Conservation (phyloP, 2,329 filamentous ascomycete genomes). For the Byssochlamys sp. region DNA sequence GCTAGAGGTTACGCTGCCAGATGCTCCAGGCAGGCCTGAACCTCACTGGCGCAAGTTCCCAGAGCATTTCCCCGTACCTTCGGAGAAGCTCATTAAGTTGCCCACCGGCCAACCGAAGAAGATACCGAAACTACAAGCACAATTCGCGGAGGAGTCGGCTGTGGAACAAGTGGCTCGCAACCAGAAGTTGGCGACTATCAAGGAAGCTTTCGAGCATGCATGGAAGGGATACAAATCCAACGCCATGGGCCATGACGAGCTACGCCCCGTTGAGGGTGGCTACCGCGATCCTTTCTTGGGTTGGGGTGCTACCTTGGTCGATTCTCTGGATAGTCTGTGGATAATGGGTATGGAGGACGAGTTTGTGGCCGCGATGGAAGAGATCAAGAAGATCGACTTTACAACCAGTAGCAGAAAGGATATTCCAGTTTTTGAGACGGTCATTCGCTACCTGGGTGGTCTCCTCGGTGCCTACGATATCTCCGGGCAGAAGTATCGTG, state of each 20-base stretch:
- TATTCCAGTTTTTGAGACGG: slow-evolving; percentile 88
- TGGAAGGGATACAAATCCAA: slow-evolving; percentile 73
- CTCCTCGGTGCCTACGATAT: slow-evolving; percentile 79
- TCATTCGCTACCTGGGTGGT: slow-evolving; percentile 82
- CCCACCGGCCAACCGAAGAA: slow-evolving; percentile 60
- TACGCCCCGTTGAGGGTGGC: slow-evolving; percentile 60
- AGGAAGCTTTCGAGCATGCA: slow-evolving; percentile 62
- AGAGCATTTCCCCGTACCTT: slow-evolving; percentile 68
- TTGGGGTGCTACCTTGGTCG: slow-evolving; percentile 81
- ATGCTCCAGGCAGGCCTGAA: slow-evolving; percentile 14
- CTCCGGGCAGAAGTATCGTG: slow-evolving; percentile 57
- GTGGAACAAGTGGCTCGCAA: slow-evolving; percentile 53
- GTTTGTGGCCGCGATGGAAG: slow-evolving; percentile 66
- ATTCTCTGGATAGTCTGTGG: slow-evolving; percentile 74
- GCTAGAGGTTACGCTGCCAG: slow-evolving; percentile 20
- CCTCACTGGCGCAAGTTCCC: slow-evolving; percentile 64
- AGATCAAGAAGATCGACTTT: slow-evolving; percentile 69
- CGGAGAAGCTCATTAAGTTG: slow-evolving; percentile 61
- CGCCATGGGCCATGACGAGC: slow-evolving; percentile 80
- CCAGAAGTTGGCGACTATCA: slow-evolving; percentile 57
- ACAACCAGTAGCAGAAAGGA: slow-evolving; percentile 56
- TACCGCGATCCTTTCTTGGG: slow-evolving; percentile 76
- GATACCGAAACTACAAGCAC: slow-evolving; percentile 68
- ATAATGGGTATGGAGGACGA: slow-evolving; percentile 72
- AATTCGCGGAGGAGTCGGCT: slow-evolving; percentile 56